phyloP scores from a whole-genome alignment of 2,329 filamentous ascomycete genomes.

The Colletotrichum sp. region DNA sequence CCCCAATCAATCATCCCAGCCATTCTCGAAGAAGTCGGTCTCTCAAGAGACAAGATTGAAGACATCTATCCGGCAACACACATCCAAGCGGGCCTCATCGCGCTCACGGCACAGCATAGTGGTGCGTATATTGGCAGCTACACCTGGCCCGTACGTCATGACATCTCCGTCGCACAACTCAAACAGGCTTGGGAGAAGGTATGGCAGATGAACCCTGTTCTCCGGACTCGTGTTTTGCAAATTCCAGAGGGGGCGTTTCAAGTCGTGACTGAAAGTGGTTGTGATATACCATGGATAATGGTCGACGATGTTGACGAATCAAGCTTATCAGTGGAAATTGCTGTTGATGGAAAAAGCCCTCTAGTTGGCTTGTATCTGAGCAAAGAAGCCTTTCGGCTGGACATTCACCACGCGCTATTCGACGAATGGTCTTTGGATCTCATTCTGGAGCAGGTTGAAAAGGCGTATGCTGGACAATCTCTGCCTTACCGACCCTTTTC shows the following conservation, averaged over 20 bases:
- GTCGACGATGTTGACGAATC: neutral
- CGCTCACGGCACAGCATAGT: slow-evolving; percentile 22
- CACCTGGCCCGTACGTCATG: neutral
- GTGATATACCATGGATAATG: no score
- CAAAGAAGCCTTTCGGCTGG: neutral
- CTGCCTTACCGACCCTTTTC: slow-evolving; percentile 1
- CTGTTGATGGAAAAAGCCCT: neutral
- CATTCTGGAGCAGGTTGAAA: neutral
- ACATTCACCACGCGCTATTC: slow-evolving; percentile 3
- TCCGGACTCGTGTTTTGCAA: slow-evolving; percentile 10
- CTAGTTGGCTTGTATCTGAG: neutral
- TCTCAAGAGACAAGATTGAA: neutral
- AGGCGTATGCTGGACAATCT: slow-evolving; percentile 2
- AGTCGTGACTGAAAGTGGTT: neutral
- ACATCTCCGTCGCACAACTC: slow-evolving; percentile 22
- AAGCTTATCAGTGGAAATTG: neutral
- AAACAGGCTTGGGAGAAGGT: slow-evolving; percentile 30
- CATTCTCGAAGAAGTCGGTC: neutral
- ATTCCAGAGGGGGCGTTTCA: neutral
- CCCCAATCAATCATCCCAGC: neutral
- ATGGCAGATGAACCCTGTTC: neutral
- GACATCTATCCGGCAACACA: slow-evolving; percentile 23
- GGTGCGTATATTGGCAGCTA: slow-evolving; percentile 19
- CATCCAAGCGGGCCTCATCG: slow-evolving; percentile 24
- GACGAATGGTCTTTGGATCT: neutral